Conservation (phyloP, 169 alveolate species). For the Haemoproteus tartakovskyi region DNA sequence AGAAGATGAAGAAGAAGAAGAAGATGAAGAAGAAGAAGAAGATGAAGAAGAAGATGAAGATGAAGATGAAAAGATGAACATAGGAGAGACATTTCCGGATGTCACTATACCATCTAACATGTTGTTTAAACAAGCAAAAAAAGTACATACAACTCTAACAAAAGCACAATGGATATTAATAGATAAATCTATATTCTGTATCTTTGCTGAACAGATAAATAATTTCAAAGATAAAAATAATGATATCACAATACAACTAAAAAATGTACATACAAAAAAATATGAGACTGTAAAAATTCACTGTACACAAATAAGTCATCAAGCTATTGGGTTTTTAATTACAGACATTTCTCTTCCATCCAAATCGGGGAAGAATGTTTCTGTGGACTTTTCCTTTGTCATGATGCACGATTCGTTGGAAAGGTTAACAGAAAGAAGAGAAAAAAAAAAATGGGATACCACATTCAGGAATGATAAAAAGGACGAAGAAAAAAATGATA, state of each 20-base stretch:
- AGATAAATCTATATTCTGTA: constrained; percentile 58
- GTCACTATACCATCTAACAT: constrained; percentile 24
- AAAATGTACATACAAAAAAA: neutral
- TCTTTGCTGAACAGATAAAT: constrained; percentile 59
- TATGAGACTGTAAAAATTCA: constrained; percentile 25
- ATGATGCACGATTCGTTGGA: constrained; percentile 17
- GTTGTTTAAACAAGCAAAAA: constrained; percentile 42
- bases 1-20: too few relatives aligned
- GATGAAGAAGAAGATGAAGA: too few relatives aligned
- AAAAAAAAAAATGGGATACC: too few relatives aligned
- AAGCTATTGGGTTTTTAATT: constrained; percentile 23
- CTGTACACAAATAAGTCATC: constrained; percentile 55
- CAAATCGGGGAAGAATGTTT: neutral
- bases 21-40: too few relatives aligned
- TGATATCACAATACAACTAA: constrained; percentile 11
- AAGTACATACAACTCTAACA: constrained; percentile 31
- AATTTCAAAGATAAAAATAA: constrained; percentile 56
- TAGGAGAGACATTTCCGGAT: constrained; percentile 13
- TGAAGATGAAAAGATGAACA: too few relatives aligned
- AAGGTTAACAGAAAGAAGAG: neutral
- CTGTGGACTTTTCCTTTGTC: constrained; percentile 38
- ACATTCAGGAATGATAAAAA: too few relatives aligned
- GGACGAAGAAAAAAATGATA: too few relatives aligned
- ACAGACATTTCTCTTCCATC: constrained; percentile 16
- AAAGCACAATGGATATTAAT: constrained; percentile 57